Evolutionary conservation across 441 rosid genomes (phyloP), one percentile per base, ranked within the genome.

Genomic region (Biscutella laevigata): DNA sequence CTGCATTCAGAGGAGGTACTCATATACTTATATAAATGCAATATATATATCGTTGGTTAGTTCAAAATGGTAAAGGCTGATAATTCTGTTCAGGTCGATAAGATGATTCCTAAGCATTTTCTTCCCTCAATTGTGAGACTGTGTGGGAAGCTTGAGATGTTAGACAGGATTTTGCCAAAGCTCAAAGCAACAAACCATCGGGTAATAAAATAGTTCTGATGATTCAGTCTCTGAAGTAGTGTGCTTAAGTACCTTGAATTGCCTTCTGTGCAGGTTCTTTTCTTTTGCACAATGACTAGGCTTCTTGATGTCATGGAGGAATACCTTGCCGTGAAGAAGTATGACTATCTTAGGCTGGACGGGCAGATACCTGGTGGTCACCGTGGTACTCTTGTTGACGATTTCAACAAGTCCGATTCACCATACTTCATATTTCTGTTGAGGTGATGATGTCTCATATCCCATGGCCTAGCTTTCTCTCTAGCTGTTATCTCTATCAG

Each of bases 141-240:
- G 41, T 90, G 98, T 59, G 98, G 98, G 61, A 90, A 90, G 86
- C 95, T 90, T 72, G 96, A 87, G 80, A 90, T 90, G 96, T 64
- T 90, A 44, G 98, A 90, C 73, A 71, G 96, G 29, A 64, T 87
- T 53, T 84, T 90, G 33, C 95, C 95, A 7, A 87, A 90, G 62
- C 79, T 90, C 63, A 82, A 82, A 76, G 95, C 94, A 24, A 77
- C 98, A 13, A 94, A 84, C 53, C 98, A 90, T 72, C 82, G 95
- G 84, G 98, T 90, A 81, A 64, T n/a, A n/a, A n/a, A n/a, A n/a
- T n/a, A n/a, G n/a, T 34, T 48, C 11, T 49, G 28, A 21, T 33
- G 19, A n/a, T 29, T 47, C 38, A 48, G 30, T 15, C 16, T n/a
- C 11, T 48, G 53, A n/a, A 4, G 11, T n/a, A n/a, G n/a, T n/a